Base-by-base conservation (phyloP, 257 asterid species). In the Paulownia fortunei region DNA sequence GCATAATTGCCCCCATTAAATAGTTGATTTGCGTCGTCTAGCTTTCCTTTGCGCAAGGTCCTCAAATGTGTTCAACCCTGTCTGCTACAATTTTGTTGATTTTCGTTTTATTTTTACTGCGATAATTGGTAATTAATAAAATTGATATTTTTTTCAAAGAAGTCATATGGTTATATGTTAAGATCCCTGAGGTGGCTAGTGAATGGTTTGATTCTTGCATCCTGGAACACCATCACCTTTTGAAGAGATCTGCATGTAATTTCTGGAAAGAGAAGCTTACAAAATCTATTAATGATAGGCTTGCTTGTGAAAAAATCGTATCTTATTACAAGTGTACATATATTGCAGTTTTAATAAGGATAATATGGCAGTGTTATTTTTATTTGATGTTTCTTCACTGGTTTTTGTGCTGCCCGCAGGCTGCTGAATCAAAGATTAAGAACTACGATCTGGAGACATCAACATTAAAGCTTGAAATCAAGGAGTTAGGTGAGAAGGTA, bases 371-470 rank as follows among this genome's bases (percentile, higher is more conserved):
- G 58, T 58, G 55, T 37, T 26, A 39, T 52, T 72, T 37, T 19
- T 52, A 65, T 51, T 11, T 76, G 15, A 36, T 79, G 39, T 56
- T 36, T 18, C 21, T 60, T 52, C 12, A 77, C 52, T 60, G 39
- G 54, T 21, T 37, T 34, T 44, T 74, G 26, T 69, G 44, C 58
- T 71, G 60, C 72, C 24, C 42, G 54, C 91, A 96, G 99, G 99
- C 91, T 84, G 97, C 98, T 34, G 96, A 88, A 68, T 93, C 98
- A 0, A 96, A 92, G 86, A 79, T 91, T 70, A 78, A 84, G 86
- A 93, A 82, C 85, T 96, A 90, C 78, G 89, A 93, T 69, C 47
- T 59, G 19, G 98, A 96, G 82, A 84, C 86, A 76, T 90, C 94
- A 12, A 52, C 78, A 60, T 73, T 93, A 19, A 94, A 89, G 84